A percentile compares a stretch with the other conserved stretches of the same genome.
phyloP scores from a whole-genome alignment of 257 asterid species.

The Solanum chmielewskii region DNA sequence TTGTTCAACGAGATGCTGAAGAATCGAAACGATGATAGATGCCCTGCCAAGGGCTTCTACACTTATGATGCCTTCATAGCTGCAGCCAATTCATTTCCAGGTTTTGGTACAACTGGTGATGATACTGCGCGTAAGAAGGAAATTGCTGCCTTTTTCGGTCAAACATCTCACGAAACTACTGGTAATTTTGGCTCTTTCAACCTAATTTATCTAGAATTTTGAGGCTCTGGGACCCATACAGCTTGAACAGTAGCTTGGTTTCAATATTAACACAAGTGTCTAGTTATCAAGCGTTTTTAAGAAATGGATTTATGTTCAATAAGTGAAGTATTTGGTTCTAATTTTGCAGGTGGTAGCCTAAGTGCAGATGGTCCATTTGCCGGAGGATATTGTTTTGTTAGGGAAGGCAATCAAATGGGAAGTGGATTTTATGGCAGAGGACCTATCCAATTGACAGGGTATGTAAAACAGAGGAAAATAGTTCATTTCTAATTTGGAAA shows the following conservation, averaged over 20 bases:
- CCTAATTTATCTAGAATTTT: not conserved
- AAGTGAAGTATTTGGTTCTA: not conserved
- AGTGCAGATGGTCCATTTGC: constrained; percentile 11
- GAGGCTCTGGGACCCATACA: not conserved
- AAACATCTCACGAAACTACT: constrained; percentile 24
- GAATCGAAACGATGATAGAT: constrained; percentile 4
- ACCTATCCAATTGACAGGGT: constrained; percentile 12
- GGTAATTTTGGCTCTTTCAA: not conserved
- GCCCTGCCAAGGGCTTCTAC: constrained; percentile 16
- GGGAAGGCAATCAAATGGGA: not conserved
- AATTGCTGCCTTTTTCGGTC: constrained; percentile 21
- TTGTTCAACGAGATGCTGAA: constrained; percentile 11
- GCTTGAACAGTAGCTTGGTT: not conserved
- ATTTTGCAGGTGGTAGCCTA: constrained; percentile 3
- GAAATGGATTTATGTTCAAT: too few relatives aligned
- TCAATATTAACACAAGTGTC: too few relatives aligned
- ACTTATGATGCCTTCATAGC: constrained; percentile 18
- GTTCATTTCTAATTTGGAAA: not conserved
- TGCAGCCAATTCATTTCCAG: constrained; percentile 17
- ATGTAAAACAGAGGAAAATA: not conserved
- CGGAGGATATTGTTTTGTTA: constrained; percentile 15
- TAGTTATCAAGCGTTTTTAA: not conserved
- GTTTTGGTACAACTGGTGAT: constrained; percentile 24
- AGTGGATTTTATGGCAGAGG: constrained; percentile 14
- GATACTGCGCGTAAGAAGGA: constrained; percentile 6